Conservation (phyloP, 768 basidiomycete genomes). For the Phylloporus sp. region DNA sequence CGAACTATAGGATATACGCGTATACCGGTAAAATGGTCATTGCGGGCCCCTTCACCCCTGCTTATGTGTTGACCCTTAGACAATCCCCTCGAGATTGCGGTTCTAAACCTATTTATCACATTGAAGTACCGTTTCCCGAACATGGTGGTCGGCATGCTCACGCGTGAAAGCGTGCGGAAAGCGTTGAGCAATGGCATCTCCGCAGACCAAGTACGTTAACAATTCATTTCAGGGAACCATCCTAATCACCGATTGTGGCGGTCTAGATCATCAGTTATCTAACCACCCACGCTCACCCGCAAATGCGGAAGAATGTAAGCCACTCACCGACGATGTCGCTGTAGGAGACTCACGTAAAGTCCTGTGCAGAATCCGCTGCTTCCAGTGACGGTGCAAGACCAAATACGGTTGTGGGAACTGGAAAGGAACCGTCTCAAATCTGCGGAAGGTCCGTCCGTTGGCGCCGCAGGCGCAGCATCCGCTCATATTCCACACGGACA, state of each 20-base stretch:
- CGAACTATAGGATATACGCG: conserved; percentile 96
- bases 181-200: conserved; percentile 94
- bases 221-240: conserved; percentile 12
- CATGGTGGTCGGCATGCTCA: conserved; percentile 92
- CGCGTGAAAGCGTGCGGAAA: conserved; percentile 91
- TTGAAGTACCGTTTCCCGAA: conserved; percentile 95
- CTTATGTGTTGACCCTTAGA: conserved; percentile 44
- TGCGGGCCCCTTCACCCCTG: background rate
- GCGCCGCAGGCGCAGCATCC: conserved; percentile 10
- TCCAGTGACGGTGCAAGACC: conserved; percentile 97
- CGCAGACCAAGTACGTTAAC: conserved; percentile 76
- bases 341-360: conserved; percentile 14
- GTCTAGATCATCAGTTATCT: conserved; percentile 91
- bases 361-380: conserved; percentile 73
- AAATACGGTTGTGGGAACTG: conserved; percentile 95
- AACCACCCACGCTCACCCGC: conserved; percentile 90
- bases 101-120: conserved; percentile 88
- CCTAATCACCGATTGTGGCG: conserved; percentile 13
- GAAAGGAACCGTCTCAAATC: conserved; percentile 90
- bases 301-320: conserved; percentile 91
- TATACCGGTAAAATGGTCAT: conserved; percentile 69
- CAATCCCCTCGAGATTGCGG: conserved; percentile 93
- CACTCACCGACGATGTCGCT: conserved; percentile 7
- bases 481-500: conserved; percentile 28
- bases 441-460: conserved; percentile 68